Base-by-base conservation (phyloP, 2,329 filamentous ascomycete genomes). In the Fusarium marasasianum region DNA sequence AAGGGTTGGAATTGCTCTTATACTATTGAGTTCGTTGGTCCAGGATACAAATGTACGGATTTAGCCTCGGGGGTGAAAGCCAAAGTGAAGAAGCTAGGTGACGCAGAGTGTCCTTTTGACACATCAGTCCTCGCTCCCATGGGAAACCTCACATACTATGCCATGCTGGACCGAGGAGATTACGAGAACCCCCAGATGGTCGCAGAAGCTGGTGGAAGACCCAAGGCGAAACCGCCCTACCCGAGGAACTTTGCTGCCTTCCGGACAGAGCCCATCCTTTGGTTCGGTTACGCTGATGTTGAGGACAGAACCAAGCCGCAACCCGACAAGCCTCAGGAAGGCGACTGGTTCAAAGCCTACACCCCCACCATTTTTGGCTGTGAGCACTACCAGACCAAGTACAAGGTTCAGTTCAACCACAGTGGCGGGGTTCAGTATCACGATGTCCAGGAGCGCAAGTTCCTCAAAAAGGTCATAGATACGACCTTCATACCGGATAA, bases 331-430 rank as follows among this genome's bases (percentile, higher is more conserved):
- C 57, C 64, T 7, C 29, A 10, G 6, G 53, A 37, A 38, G 55
- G 71, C 9, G 72, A 69, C 5, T 78, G 76, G 76, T 45, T 69
- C 41, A 57, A 68, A n/a, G 74, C 75, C 9, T 78, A 78, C 35
- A 78, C 75, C 9, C 76, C 77, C 5, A 76, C n/a, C 22, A 78
- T 78, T 11, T 73, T 78, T 50, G 77, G 73, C 12, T 78, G 77
- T 44, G 76, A 76, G 35, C 76, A 78, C 41, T 72, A 75, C 18
- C 53, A 77, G 48, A 76, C 74, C 15, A 63, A 73, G 26, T 78
- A 78, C 58, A 71, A 63, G 18, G 74, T 78, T 29, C 47, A 58
- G 48, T 71, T 78, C 43, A 78, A 77, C 57, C 75, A 76, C 53
- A 78, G 64, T 13, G 75, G 73, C 18, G 70, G 65, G 11, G 60